Conservation (phyloP, 2,329 filamentous ascomycete genomes). For the Scytalidium lignicola region DNA sequence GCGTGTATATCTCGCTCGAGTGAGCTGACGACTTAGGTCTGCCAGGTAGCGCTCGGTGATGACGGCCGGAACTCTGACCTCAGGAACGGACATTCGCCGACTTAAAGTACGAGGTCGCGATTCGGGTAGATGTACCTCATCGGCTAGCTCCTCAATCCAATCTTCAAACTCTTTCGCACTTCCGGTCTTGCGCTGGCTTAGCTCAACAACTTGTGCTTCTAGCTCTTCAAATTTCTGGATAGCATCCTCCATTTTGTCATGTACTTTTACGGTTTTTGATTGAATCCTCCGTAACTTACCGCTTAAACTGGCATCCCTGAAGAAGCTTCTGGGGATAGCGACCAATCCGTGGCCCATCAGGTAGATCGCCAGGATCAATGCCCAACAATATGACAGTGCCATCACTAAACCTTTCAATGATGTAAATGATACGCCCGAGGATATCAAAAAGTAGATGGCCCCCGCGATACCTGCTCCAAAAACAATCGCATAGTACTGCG, state of each 20-base stretch:
- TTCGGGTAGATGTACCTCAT: conserved; percentile 68
- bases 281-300: conserved; percentile 72
- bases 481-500: conserved; percentile 79
- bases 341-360: conserved; percentile 97
- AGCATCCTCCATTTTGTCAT: conserved; percentile 85
- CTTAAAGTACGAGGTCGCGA: conserved; percentile 40
- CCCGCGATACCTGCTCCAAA: conserved; percentile 66
- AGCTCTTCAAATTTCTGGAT: conserved; percentile 73
- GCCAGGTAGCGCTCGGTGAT: conserved; percentile 93
- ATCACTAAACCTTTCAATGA: conserved; percentile 82
- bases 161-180: conserved; percentile 73
- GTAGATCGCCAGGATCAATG: conserved; percentile 85
- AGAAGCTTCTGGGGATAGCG: conserved; percentile 76
- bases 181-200: conserved; percentile 75
- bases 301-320: conserved; percentile 73
- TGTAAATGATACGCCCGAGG: conserved; percentile 65
- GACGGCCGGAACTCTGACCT: conserved; percentile 62
- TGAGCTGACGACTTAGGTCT: conserved; percentile 76
- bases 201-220: conserved; percentile 72
- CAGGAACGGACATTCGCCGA: conserved; percentile 36
- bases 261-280: conserved; percentile 69
- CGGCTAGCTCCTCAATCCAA: conserved; percentile 93
- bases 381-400: conserved; percentile 93
- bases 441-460: conserved; percentile 76
- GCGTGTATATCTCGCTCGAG: conserved; percentile 76